Base-by-base conservation (phyloP, 495 filamentous ascomycete species). In the Niebla homalea region DNA sequence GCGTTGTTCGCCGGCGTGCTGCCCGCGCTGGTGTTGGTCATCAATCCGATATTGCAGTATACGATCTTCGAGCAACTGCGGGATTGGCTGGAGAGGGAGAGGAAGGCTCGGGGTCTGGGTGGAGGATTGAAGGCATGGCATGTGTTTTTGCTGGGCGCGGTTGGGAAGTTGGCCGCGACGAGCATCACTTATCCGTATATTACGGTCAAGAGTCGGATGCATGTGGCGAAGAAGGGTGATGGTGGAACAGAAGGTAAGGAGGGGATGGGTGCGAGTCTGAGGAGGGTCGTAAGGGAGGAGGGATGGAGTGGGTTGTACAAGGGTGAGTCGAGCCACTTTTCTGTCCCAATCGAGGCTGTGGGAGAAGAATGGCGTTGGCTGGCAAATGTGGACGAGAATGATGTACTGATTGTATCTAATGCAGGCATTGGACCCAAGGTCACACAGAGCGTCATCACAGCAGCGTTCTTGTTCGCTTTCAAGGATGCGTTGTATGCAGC, bases 61-160 rank as follows among this genome's bases (percentile, higher is more conserved):
- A 99, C 93, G 15, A 84, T 99, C 42, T 99, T 96, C 56, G 92
- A 99, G 73, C 89, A 96, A 69, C 67, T 99, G 70, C 96, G 94
- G 74, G 83, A 86, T 54, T 49, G 74, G 12, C 61, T 87, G 29
- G 82, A 84, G 64, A 79, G 76, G 54, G 72, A 79, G 18, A 67
- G 77, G 19, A 73, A 75, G 32, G 77, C 29, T 7, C 10, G 7
- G 29, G 29, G 29, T 7, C 2, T 32, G 29, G 29, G 7, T 2
- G 29, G 8, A 12, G 29, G 29, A 12, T 32, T 94, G 54, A 93
- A 83, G 0, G 86, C 92, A 1, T 83, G 78, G 43, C 77, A 94
- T 59, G 88, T 85, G 3, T 99, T 99, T 61, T 77, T 92, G 52
- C 68, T 99, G 4, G 92, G 92, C 46, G 92, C 92, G 10, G 60